Evolutionary conservation across 2,329 filamentous ascomycete genomes (phyloP).

Genomic region (Aspergillus awamori): DNA sequence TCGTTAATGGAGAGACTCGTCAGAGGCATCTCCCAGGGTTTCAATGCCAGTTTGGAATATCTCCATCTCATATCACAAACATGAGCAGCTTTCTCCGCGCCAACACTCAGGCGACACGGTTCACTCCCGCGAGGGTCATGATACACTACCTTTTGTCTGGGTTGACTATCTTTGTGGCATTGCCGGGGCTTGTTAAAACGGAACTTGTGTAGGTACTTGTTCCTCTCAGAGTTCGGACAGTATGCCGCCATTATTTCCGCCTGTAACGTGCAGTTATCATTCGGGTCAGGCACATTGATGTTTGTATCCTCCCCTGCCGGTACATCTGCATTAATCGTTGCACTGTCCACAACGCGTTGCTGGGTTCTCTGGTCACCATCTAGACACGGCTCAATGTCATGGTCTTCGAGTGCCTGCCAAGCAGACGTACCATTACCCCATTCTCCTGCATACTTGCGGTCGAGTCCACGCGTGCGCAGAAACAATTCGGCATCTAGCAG

Average conservation of each 20-base stretch:
- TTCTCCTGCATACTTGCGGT: slow-evolving; percentile 34
- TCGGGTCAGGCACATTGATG: neutral
- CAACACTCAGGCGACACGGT: slow-evolving; percentile 27
- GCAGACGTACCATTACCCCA: slow-evolving; percentile 35
- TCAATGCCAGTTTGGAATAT: neutral
- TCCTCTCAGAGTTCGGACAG: neutral
- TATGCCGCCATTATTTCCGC: neutral
- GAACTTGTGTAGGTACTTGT: no score
- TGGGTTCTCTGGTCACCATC: neutral
- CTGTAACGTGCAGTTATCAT: no score
- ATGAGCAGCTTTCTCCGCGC: slow-evolving; percentile 26
- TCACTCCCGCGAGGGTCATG: neutral
- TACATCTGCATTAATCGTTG: neutral
- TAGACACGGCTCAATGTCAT: neutral
- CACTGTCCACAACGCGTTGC: neutral
- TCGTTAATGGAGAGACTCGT: neutral
- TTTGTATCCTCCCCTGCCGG: neutral
- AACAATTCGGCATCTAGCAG: slow-evolving; percentile 36
- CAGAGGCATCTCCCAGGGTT: neutral
- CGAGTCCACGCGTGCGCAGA: slow-evolving; percentile 32
- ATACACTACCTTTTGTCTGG: neutral
- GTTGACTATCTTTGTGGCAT: neutral
- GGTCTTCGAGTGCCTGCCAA: slow-evolving; percentile 4
- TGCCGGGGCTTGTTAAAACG: neutral
- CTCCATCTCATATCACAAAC: slow-evolving; percentile 10